Conservation (phyloP, 2,329 filamentous ascomycete species). For the Ceratocystiopsis minuta region DNA sequence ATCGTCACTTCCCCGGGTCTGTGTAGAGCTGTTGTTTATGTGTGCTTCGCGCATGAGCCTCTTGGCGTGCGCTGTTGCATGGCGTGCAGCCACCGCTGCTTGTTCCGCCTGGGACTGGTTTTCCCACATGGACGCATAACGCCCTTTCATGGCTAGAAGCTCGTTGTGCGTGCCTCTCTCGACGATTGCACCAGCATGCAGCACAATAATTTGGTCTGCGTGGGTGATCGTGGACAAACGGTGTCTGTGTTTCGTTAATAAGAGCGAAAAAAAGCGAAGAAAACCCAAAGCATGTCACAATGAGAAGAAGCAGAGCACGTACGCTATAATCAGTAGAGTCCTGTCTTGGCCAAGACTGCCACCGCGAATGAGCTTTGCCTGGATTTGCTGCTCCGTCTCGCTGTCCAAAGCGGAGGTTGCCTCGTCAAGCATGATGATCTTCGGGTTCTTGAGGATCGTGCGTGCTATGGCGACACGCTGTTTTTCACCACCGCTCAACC, state of each 20-base stretch:
- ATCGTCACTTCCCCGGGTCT: constrained; percentile 18
- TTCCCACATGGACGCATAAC: constrained; percentile 74
- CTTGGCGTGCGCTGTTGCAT: constrained; percentile 23
- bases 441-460: constrained; percentile 50
- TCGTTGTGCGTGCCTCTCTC: constrained; percentile 35
- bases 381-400: constrained; percentile 39
- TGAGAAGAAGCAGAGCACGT: constrained; percentile 21
- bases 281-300: neutral
- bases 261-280: neutral
- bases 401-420: constrained; percentile 53
- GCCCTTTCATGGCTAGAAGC: constrained; percentile 49
- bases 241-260: constrained; percentile 30
- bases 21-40: constrained; percentile 16
- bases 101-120: constrained; percentile 69
- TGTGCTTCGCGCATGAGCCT: constrained; percentile 32
- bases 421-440: constrained; percentile 54
- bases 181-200: constrained; percentile 10
- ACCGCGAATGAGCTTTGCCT: constrained; percentile 47
- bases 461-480: constrained; percentile 43
- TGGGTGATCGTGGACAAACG: constrained; percentile 44
- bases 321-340: constrained; percentile 90
- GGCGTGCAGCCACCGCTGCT: constrained; percentile 41
- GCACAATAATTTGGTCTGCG: constrained; percentile 13
- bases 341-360: constrained; percentile 56
- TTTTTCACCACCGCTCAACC: constrained; percentile 41